phyloP scores from a whole-genome alignment of 2,329 filamentous ascomycete species.

The Coniella lustricola region DNA sequence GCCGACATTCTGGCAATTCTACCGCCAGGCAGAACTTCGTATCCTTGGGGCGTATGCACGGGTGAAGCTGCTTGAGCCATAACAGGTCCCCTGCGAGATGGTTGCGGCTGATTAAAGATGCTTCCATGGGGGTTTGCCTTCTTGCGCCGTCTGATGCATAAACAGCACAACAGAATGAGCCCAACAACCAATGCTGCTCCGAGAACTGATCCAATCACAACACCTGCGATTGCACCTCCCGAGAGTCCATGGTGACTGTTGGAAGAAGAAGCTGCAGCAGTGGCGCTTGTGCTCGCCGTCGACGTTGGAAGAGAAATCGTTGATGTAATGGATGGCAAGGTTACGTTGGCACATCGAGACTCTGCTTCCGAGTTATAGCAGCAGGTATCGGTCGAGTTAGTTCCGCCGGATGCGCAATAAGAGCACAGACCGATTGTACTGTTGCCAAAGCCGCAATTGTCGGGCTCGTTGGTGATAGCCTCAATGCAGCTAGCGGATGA shows the following conservation, averaged over 20 bases:
- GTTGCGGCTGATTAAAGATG: slow-evolving; percentile 86
- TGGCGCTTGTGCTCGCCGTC: slow-evolving; percentile 35
- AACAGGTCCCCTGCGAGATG: slow-evolving; percentile 45
- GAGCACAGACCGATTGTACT: slow-evolving; percentile 72
- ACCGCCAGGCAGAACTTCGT: slow-evolving; percentile 74
- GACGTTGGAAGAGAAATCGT: slow-evolving; percentile 55
- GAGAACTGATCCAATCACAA: slow-evolving; percentile 73
- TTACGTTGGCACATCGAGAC: slow-evolving; percentile 65
- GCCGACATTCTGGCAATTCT: slow-evolving; percentile 95
- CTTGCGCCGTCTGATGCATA: slow-evolving; percentile 40
- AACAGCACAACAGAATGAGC: slow-evolving; percentile 62
- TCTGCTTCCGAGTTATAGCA: slow-evolving; percentile 79
- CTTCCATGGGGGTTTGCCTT: slow-evolving; percentile 58
- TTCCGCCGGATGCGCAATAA: slow-evolving; percentile 76
- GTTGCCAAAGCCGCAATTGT: slow-evolving; percentile 77
- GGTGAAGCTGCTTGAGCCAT: slow-evolving; percentile 32
- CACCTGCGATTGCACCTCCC: slow-evolving; percentile 84
- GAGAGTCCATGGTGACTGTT: slow-evolving; percentile 45
- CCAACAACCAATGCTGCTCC: slow-evolving; percentile 64
- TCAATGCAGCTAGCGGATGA: slow-evolving; percentile 65
- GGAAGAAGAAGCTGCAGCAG: slow-evolving; percentile 28
- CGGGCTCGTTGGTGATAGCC: slow-evolving; percentile 71
- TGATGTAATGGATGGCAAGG: slow-evolving; percentile 67
- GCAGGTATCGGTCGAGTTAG: slow-evolving; percentile 91
- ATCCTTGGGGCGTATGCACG: slow-evolving; percentile 41